Base-by-base conservation (phyloP, 768 basidiomycete genomes). In the Galerina sulciceps region DNA sequence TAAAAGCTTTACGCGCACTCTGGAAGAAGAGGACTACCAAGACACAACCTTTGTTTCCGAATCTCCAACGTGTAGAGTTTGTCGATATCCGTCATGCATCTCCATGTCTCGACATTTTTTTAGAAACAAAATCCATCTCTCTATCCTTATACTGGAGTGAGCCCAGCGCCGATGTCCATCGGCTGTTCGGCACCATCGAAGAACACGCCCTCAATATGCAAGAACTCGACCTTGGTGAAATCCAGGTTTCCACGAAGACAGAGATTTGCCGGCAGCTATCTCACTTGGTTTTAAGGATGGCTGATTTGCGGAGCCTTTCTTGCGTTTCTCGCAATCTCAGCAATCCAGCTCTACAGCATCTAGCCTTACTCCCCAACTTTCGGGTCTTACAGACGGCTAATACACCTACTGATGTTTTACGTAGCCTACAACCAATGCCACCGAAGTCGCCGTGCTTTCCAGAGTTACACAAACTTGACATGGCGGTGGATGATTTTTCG, bases 171-270 rank as follows among this genome's bases (percentile, higher is more conserved):
- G 46, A 23, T 14, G 9, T 55, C 15, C 18, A 36, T 15, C 23
- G 13, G 5, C 18, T 64, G 18, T 57, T 60, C 38, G 47, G 36
- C 1, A 41, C 47, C 2, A 61, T 64, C 31, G 45, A 45, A n/a
- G 10, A 41, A 31, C 36, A 55, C 34, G 63, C 63, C 8, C 26
- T 51, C 10, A 57, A 61, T 23, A 60, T 61, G 56, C 43, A 58
- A 38, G 63, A 64, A 48, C 59, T 64, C 15, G 63, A 64, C 36
- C 35, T 64, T 6, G 59, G 59, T n/a, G 44, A 53, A 1, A 35
- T 56, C 9, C 36, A 56, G 42, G 46, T 47, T 6, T 31, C 14
- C 4, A 20, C 17, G 18, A 38, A 38, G n/a, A 44, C 23, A 11
- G 31, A n/a, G 8, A 23, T 42, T 13, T 43, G 56, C 22, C n/a